Conservation (phyloP, 2,329 filamentous ascomycete species). For the Trichoderma koningii region DNA sequence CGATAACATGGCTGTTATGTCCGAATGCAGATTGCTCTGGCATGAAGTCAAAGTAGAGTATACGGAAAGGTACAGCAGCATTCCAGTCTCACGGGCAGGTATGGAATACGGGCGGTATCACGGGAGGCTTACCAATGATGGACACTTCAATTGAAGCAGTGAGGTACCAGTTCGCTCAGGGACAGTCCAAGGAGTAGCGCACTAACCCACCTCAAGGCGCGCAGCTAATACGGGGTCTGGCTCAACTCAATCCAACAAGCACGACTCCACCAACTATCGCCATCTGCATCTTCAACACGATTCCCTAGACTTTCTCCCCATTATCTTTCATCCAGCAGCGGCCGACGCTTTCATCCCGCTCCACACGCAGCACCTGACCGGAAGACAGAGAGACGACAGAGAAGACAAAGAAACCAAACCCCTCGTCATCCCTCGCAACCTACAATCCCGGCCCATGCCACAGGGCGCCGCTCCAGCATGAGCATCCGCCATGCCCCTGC, state of each 20-base stretch:
- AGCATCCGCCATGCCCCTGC: conserved; percentile 51
- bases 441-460: conserved; percentile 18
- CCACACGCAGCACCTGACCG: background rate
- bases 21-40: background rate
- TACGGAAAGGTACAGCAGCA: background rate
- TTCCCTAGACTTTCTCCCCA: background rate
- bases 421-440: background rate
- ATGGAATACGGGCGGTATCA: background rate
- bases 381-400: no score
- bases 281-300: conserved; percentile 1
- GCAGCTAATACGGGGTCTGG: background rate
- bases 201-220: background rate
- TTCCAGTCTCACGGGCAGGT: background rate
- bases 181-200: background rate
- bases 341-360: background rate
- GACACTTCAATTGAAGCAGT: background rate
- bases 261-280: conserved; percentile 1
- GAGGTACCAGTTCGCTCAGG: background rate
- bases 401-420: no score
- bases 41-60: background rate
- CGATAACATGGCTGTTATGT: background rate
- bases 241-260: background rate
- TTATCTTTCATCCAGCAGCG: background rate
- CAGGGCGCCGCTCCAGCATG: conserved; percentile 36
- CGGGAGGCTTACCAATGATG: background rate